phyloP scores from a whole-genome alignment of 2,329 filamentous ascomycete species.

The Calonectria henricotiae region DNA sequence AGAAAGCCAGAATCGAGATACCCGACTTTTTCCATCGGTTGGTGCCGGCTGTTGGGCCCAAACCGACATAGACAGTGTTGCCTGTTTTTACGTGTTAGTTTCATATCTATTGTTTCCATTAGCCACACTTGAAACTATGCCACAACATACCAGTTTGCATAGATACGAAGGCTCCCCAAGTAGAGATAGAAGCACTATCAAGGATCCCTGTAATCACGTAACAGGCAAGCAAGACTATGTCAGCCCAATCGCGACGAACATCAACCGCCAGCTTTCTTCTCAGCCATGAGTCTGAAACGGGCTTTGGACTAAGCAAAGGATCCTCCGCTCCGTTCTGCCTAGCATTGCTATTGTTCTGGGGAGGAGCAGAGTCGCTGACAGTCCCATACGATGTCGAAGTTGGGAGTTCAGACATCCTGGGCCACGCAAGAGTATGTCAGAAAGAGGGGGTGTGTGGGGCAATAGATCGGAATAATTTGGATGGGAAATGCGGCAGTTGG shows the following conservation, averaged over 20 bases:
- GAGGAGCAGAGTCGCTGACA: slow-evolving; percentile 28
- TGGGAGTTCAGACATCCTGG: slow-evolving; percentile 39
- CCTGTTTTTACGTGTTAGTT: slow-evolving; percentile 58
- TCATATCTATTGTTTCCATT: neutral
- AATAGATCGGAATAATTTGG: neutral
- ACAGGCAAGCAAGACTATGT: slow-evolving; percentile 79
- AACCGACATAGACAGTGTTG: slow-evolving; percentile 85
- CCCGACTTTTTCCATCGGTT: slow-evolving; percentile 71
- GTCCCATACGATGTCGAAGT: slow-evolving; percentile 43
- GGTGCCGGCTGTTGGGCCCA: slow-evolving; percentile 71
- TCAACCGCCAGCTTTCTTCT: slow-evolving; percentile 44
- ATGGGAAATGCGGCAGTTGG: slow-evolving; percentile 10
- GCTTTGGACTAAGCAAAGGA: slow-evolving; percentile 43
- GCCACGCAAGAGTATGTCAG: slow-evolving; percentile 1
- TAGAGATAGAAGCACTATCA: slow-evolving; percentile 83
- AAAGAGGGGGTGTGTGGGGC: neutral
- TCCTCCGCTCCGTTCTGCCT: slow-evolving; percentile 38
- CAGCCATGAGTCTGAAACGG: slow-evolving; percentile 42
- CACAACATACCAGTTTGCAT: slow-evolving; percentile 80
- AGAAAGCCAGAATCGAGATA: slow-evolving; percentile 81
- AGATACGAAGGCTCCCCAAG: slow-evolving; percentile 86
- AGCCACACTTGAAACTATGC: neutral
- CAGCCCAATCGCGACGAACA: slow-evolving; percentile 71
- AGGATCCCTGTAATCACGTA: slow-evolving; percentile 85
- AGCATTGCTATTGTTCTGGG: slow-evolving; percentile 33